These are phyloP conservation scores for Pisolithus tinctorius DNA, from an alignment of 768 basidiomycete genomes.

Conservation along the genomic window DNA sequence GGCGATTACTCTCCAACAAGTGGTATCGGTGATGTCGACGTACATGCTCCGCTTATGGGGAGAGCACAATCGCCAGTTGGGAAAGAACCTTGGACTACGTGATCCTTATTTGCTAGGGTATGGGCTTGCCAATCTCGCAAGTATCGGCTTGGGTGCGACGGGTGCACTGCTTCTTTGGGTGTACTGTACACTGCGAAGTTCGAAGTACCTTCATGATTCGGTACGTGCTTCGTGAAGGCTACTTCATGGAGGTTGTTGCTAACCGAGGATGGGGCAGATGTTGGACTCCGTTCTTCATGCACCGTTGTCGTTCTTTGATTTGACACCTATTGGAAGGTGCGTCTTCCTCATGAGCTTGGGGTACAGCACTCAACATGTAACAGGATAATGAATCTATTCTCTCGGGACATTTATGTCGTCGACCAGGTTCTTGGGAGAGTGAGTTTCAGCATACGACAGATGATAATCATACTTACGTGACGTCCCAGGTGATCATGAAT, in stretches of 20 bases:
- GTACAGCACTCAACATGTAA: neutral
- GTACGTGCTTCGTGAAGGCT: constrained; percentile 32
- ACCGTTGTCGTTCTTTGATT: constrained; percentile 85
- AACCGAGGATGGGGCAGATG: constrained; percentile 44
- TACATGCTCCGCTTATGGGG: constrained; percentile 76
- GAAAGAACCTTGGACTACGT: constrained; percentile 50
- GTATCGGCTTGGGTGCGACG: constrained; percentile 46
- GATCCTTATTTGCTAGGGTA: constrained; percentile 55
- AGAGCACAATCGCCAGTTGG: constrained; percentile 61
- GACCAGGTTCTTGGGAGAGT: constrained; percentile 76
- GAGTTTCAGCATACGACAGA: constrained; percentile 1
- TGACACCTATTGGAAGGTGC: constrained; percentile 78
- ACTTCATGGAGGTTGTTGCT: neutral
- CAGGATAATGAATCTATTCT: constrained; percentile 87
- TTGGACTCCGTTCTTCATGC: constrained; percentile 72
- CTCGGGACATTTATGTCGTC: constrained; percentile 79
- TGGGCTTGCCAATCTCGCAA: constrained; percentile 58
- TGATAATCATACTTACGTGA: neutral
- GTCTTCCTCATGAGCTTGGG: constrained; percentile 6
- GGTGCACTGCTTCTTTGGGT: constrained; percentile 70
- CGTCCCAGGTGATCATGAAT: constrained; percentile 49
- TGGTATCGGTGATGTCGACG: constrained; percentile 50
- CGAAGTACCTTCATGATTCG: constrained; percentile 69
- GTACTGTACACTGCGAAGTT: constrained; percentile 66
- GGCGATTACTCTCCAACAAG: constrained; percentile 50